Percentiles rank a stretch among this genome's conserved stretches.
Evolutionary conservation across 2,329 filamentous ascomycete species (phyloP).

Genomic region (Verticillium dahliae): DNA sequence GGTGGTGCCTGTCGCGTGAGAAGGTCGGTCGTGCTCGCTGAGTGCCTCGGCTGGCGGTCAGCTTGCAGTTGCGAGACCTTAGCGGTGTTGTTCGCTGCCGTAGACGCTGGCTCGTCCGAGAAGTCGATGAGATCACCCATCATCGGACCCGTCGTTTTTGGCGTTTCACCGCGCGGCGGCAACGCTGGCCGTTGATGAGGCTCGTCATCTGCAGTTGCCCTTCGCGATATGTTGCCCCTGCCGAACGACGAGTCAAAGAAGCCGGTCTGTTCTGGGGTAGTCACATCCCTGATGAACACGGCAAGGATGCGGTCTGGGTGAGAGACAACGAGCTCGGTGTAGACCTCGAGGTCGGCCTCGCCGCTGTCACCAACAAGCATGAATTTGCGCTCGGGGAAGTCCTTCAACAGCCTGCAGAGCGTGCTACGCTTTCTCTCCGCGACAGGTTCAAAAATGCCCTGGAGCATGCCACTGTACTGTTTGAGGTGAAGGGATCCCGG

Average conservation of each 20-base stretch:
- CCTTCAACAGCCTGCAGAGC: slow-evolving; percentile 74
- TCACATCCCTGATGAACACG: slow-evolving; percentile 94
- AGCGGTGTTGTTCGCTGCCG: slow-evolving; percentile 21
- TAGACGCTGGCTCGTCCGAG: slow-evolving; percentile 41
- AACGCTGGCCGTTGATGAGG: slow-evolving; percentile 19
- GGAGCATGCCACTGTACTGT: slow-evolving; percentile 93
- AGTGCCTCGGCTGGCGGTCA: slow-evolving; percentile 12
- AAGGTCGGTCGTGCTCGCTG: slow-evolving; percentile 21
- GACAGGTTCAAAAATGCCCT: slow-evolving; percentile 96
- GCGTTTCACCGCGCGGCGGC: slow-evolving; percentile 20
- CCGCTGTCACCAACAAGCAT: slow-evolving; percentile 92
- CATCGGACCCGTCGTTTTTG: slow-evolving; percentile 25
- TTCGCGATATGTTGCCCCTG: slow-evolving; percentile 6
- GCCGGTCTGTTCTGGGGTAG: slow-evolving; percentile 62
- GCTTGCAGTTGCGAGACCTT: slow-evolving; percentile 19
- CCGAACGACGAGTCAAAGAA: slow-evolving; percentile 67
- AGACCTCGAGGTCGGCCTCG: slow-evolving; percentile 94
- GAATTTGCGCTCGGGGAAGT: slow-evolving; percentile 87
- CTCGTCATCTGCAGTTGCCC: slow-evolving; percentile 12
- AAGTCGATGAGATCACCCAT: slow-evolving; percentile 58
- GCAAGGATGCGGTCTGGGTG: slow-evolving; percentile 79
- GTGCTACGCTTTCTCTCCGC: slow-evolving; percentile 90
- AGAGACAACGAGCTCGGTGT: slow-evolving; percentile 82
- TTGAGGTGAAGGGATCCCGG: slow-evolving; percentile 91
- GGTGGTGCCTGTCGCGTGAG: slow-evolving; percentile 26